phyloP scores from a whole-genome alignment of 495 filamentous ascomycete genomes.

The Polyplosphaeria fusca region DNA sequence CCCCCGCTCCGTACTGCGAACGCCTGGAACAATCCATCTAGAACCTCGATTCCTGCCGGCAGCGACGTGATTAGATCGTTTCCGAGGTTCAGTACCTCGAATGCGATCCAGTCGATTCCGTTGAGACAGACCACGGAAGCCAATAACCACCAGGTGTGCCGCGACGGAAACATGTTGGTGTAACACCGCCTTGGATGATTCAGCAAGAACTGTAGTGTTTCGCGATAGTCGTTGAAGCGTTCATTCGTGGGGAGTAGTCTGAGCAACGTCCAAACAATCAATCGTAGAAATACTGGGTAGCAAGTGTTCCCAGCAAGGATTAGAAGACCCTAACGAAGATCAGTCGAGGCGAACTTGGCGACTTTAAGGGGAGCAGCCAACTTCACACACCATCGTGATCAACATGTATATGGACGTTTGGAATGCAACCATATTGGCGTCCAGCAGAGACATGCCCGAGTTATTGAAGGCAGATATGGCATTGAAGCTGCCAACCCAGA shows the following conservation, averaged over 20 bases:
- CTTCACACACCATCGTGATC: conserved; percentile 73
- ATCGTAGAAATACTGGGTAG: conserved; percentile 73
- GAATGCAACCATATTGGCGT: conserved; percentile 73
- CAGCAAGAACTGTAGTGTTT: conserved; percentile 76
- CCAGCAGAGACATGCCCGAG: conserved; percentile 79
- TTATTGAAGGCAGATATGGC: conserved; percentile 81
- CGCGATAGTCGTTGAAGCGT: conserved; percentile 50
- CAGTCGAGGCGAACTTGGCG: too few species aligned
- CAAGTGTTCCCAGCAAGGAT: conserved; percentile 84
- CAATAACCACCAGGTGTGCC: conserved; percentile 77
- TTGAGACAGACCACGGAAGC: conserved; percentile 71
- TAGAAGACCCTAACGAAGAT: too few species aligned
- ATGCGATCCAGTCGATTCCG: conserved; percentile 75
- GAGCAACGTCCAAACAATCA: conserved; percentile 68
- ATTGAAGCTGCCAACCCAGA: conserved; percentile 70
- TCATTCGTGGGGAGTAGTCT: conserved; percentile 46
- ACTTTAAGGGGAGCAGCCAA: too few species aligned
- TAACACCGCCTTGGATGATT: conserved; percentile 76
- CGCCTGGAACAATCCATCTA: conserved; percentile 84
- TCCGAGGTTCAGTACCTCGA: conserved; percentile 74
- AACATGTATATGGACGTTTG: conserved; percentile 66
- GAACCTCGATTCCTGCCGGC: conserved; percentile 56
- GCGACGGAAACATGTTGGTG: conserved; percentile 75
- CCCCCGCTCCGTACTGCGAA: conserved; percentile 77
- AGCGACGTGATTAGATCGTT: conserved; percentile 61